Evolutionary conservation across 768 basidiomycete species (phyloP).

Genomic region (Suillus luteus): DNA sequence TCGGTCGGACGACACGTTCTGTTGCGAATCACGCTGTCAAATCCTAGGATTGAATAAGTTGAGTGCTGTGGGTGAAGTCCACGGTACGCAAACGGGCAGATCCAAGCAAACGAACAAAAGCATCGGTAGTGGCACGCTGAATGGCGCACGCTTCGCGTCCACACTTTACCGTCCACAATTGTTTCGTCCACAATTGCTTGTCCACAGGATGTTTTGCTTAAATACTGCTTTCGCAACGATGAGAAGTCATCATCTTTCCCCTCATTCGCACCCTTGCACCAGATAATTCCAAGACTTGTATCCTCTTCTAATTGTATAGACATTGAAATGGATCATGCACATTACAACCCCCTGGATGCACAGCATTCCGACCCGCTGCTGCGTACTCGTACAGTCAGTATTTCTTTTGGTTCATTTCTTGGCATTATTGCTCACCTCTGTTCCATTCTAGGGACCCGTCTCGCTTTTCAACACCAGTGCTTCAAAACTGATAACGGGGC

Average conservation of each 20-base stretch:
- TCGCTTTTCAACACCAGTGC: slow-evolving; percentile 15
- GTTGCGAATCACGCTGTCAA: not conserved
- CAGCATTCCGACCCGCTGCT: not conserved
- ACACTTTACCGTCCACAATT: not conserved
- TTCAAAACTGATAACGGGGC: slow-evolving; percentile 27
- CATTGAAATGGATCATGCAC: slow-evolving; percentile 13
- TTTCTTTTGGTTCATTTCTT: slow-evolving; percentile 1
- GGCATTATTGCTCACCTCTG: slow-evolving; percentile 21
- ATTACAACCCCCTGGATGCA: not conserved
- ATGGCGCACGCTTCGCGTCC: not conserved
- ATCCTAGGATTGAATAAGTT: not conserved
- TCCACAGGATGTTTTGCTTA: not conserved
- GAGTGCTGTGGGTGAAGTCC: not conserved
- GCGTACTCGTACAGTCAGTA: slow-evolving; percentile 23
- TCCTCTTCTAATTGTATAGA: not conserved
- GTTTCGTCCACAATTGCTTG: not conserved
- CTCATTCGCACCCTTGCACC: not conserved
- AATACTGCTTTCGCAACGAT: not conserved
- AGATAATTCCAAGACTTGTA: not conserved
- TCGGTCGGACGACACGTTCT: not conserved
- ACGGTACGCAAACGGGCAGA: not conserved
- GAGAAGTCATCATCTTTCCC: not conserved
- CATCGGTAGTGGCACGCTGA: not conserved
- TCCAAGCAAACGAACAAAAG: not conserved
- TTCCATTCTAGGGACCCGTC: slow-evolving; percentile 21